Percentiles rank a stretch among this genome's conserved stretches.
These are phyloP conservation scores for Schizonepeta tenuifolia DNA, from an alignment of 257 asterid species.

Conservation along the genomic window DNA sequence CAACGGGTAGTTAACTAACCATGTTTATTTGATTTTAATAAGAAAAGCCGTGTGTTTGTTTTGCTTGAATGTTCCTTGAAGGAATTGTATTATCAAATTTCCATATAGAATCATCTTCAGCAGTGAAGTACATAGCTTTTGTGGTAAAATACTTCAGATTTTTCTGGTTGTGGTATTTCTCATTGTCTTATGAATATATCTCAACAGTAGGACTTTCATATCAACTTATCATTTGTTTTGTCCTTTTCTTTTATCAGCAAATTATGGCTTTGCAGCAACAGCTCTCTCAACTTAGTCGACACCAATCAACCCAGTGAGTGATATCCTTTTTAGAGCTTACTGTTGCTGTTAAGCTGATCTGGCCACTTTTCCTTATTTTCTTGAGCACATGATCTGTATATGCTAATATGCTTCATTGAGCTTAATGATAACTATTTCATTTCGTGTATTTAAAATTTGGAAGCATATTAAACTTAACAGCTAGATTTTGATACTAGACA, in stretches of 20 bases:
- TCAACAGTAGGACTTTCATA: neutral
- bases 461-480: conserved; percentile 14
- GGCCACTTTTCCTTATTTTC: neutral
- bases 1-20: conserved; percentile 59
- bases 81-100: neutral
- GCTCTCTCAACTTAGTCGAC: conserved; percentile 51
- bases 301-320: conserved; percentile 50
- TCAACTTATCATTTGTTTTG: neutral
- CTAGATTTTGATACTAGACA: neutral
- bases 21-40: neutral
- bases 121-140: neutral
- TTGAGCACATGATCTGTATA: neutral
- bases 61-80: no score
- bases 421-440: neutral
- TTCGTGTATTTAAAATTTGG: conserved; percentile 17
- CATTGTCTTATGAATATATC: neutral
- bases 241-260: conserved; percentile 42
- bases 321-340: conserved; percentile 9
- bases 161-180: neutral
- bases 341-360: conserved; percentile 2
- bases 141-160: conserved; percentile 6
- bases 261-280: conserved; percentile 55
- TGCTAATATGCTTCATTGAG: neutral
- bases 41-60: neutral
- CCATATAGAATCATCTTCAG: neutral